Evolutionary conservation across 768 basidiomycete genomes (phyloP).

Genomic region (Lactarius quietus): DNA sequence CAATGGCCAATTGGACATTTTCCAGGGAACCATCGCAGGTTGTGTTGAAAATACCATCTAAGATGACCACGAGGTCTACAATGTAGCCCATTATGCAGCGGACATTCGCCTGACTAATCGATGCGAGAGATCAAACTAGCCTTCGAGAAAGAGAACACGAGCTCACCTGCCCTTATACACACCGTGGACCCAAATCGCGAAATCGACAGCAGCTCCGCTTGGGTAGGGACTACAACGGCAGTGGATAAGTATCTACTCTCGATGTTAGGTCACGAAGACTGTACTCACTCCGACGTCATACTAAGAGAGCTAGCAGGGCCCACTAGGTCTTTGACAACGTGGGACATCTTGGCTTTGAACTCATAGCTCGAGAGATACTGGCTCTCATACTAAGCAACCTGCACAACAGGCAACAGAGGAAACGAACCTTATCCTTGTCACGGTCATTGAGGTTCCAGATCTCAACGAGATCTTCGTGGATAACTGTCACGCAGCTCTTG

Average conservation of each 20-base stretch:
- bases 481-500: not conserved
- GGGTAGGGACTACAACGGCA: not conserved
- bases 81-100: slow-evolving; percentile 14
- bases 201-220: not conserved
- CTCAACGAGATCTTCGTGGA: slow-evolving; percentile 4
- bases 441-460: slow-evolving; percentile 13
- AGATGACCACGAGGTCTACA: slow-evolving; percentile 8
- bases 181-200: not conserved
- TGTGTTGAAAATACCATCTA: not conserved
- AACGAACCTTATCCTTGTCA: not conserved
- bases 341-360: slow-evolving; percentile 11
- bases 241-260: not conserved
- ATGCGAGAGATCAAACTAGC: not conserved
- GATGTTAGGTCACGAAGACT: no score
- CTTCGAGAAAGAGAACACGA: no score
- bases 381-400: not conserved
- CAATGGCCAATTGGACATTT: not conserved
- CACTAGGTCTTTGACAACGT: slow-evolving; percentile 5
- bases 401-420: not conserved
- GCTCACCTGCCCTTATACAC: slow-evolving; percentile 5
- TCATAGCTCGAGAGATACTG: not conserved
- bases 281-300: not conserved
- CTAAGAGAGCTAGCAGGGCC: not conserved
- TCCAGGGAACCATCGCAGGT: not conserved
- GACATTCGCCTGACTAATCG: not conserved